Percentiles rank a stretch among this genome's conserved stretches.
These are phyloP conservation scores for Fraxinus albicans DNA, from an alignment of 305 asterid genomes.

Conservation along the genomic window DNA sequence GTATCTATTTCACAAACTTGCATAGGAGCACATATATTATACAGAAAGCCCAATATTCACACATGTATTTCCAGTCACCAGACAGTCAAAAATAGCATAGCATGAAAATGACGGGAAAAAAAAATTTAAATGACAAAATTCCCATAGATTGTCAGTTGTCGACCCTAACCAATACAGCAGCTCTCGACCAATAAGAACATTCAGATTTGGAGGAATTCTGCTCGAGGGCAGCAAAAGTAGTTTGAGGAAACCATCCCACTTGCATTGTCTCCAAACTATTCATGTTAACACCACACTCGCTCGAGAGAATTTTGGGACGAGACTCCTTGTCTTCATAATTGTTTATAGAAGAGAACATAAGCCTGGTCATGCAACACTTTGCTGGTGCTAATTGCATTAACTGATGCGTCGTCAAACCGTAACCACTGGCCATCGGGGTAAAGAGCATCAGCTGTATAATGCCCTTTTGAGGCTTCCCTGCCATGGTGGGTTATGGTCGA, in stretches of 20 bases:
- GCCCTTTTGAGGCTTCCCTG: constrained; percentile 87
- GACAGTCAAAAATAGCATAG: background rate
- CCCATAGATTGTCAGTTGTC: background rate
- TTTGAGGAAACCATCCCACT: background rate
- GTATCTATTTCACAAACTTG: background rate
- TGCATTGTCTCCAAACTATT: background rate
- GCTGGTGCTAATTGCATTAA: constrained; percentile 46
- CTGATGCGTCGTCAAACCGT: constrained; percentile 78
- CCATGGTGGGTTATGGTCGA: constrained; percentile 93
- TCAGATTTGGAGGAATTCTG: background rate
- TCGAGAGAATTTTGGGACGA: background rate
- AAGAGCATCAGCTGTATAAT: constrained; percentile 78
- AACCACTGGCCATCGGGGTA: constrained; percentile 66
- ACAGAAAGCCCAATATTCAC: background rate
- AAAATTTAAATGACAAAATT: background rate
- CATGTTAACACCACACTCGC: background rate
- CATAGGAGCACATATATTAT: background rate
- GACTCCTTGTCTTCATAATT: constrained; percentile 36
- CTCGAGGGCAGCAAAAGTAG: background rate
- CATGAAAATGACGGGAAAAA: background rate
- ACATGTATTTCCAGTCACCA: background rate
- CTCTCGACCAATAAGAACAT: too few species aligned
- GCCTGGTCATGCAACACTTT: constrained; percentile 82
- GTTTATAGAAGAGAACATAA: constrained; percentile 79
- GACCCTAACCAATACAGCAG: background rate